phyloP scores from a whole-genome alignment of 805 yeast species.

The Suhomyces sp. region DNA sequence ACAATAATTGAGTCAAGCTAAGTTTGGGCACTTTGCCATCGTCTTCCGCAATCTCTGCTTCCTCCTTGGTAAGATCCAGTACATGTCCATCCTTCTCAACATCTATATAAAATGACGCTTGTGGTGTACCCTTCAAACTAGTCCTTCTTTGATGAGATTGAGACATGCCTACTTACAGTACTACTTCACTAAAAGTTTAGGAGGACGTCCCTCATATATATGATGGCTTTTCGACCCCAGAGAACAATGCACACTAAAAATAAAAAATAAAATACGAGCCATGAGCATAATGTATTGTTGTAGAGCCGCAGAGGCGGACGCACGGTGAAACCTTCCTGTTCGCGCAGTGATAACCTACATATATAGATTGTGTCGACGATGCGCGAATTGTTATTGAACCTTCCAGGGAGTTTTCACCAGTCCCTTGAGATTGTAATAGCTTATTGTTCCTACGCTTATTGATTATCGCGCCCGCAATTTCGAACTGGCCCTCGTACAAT shows the following conservation, averaged over 20 bases:
- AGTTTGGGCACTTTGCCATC: neutral
- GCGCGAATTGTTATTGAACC: neutral
- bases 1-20: neutral
- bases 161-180: neutral
- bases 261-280: neutral
- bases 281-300: neutral
- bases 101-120: conserved; percentile 9
- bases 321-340: neutral
- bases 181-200: neutral
- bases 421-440: neutral
- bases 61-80: neutral
- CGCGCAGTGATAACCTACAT: neutral
- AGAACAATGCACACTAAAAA: neutral
- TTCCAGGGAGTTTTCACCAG: neutral
- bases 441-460: neutral
- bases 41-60: neutral
- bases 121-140: conserved; percentile 4
- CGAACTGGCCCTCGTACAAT: neutral
- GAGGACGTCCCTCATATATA: neutral
- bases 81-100: conserved; percentile 6
- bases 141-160: conserved; percentile 9
- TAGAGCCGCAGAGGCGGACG: neutral
- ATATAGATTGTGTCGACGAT: neutral
- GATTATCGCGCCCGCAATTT: neutral
- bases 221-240: neutral